Base-by-base conservation (phyloP, 2,329 filamentous ascomycete genomes). In the Hymenoscyphus infarciens region DNA sequence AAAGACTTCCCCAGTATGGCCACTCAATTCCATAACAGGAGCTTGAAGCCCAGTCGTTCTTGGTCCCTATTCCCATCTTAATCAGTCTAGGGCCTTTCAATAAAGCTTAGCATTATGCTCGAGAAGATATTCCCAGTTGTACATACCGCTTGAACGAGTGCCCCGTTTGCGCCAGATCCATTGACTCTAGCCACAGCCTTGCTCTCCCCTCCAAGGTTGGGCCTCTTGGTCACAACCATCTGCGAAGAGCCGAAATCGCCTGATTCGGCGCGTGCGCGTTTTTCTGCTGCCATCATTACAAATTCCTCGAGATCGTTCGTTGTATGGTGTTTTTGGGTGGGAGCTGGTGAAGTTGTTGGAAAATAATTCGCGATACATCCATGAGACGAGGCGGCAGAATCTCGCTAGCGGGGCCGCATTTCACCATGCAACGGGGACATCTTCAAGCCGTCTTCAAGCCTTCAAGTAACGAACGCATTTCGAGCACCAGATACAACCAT, bases 21-120 rank as follows among this genome's bases (percentile, higher is more conserved):
- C 92, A 57, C 88, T 89, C 61, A 99, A 81, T 77, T 98, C 92
- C 92, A 98, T 97, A 54, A 97, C 89, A 1, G 94, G 92, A 63
- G 94, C 90, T 75, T 96, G 88, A 33, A 99, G 83, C 59, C 85
- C 87, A 75, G 92, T 96, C 56, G 92, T 93, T 70, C 92, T 85
- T 60, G 88, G 85, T 66, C 85, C 84, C 92, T 96, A 72, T 42
- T 31, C 60, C 19, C 56, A 61, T 49, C 27, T 63, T 25, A 33
- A 70, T 74, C 65, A 73, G 72, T 60, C 66, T 54, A 61, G 16
- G 33, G 33, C 49, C 61, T 61, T 65, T 57, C n/a, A 19, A 60
- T 7, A 11, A 59, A 61, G 57, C 66, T 68, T 64, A 68, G 66
- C 64, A 64, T 27, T 63, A 22, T 63, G 61, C 58, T 64, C 53